These are phyloP conservation scores for Fusarium verticillioides DNA, from an alignment of 2,329 filamentous ascomycete species.

Conservation along the genomic window DNA sequence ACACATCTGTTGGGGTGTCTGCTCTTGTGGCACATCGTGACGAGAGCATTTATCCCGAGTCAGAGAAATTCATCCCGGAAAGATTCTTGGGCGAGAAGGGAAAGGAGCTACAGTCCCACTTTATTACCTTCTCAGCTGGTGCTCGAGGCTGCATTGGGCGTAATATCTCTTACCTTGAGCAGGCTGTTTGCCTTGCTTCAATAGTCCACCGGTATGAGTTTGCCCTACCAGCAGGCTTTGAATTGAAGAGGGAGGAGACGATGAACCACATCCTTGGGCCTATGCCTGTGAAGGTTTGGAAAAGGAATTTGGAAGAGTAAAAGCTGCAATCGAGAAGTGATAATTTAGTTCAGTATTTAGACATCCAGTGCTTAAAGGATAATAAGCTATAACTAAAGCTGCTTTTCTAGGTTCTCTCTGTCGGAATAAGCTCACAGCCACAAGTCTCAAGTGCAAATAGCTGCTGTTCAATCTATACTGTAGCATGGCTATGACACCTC, in stretches of 20 bases:
- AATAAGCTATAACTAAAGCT: too few relatives aligned
- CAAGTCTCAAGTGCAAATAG: too few relatives aligned
- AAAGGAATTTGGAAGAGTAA: background rate
- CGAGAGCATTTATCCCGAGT: slow-evolving; percentile 52
- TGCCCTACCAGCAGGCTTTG: background rate
- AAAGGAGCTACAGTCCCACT: slow-evolving; percentile 49
- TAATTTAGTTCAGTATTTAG: too few relatives aligned
- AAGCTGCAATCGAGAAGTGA: background rate
- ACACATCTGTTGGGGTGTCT: slow-evolving; percentile 54
- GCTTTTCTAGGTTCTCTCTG: too few relatives aligned
- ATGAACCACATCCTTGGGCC: background rate
- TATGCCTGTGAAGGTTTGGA: background rate
- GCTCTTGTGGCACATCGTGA: slow-evolving; percentile 53
- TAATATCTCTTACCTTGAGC: slow-evolving; percentile 56
- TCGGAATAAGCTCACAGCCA: too few relatives aligned
- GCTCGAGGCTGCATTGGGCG: slow-evolving; percentile 54
- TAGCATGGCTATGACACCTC: background rate
- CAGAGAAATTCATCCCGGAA: slow-evolving; percentile 53
- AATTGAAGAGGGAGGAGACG: background rate
- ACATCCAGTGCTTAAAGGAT: too few relatives aligned
- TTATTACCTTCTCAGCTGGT: slow-evolving; percentile 56
- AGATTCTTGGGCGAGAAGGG: slow-evolving; percentile 54
- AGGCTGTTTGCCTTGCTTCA: slow-evolving; percentile 55
- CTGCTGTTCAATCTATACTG: background rate
- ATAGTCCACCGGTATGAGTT: slow-evolving; percentile 53